Conservation (phyloP, 129 eudicot genomes). For the Sambucus nigra region DNA sequence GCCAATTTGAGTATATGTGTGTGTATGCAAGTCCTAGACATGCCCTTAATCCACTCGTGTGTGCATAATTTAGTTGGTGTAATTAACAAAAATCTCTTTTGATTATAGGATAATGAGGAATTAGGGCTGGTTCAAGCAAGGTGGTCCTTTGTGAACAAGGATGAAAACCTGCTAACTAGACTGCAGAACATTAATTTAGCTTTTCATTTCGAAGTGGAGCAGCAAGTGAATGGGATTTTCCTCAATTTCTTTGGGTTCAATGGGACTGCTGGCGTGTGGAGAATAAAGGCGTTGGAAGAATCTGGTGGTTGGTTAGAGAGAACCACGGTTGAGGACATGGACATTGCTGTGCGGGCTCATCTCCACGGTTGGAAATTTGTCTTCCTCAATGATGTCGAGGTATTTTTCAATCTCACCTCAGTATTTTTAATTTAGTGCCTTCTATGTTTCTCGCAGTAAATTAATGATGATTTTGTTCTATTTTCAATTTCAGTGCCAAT, state of each 20-base stretch:
- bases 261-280: constrained; percentile 98
- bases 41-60: neutral
- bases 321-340: constrained; percentile 97
- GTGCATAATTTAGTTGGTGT: neutral
- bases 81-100: neutral
- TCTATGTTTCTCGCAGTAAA: neutral
- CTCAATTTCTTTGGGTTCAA: constrained; percentile 82
- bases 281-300: constrained; percentile 86
- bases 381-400: constrained; percentile 92
- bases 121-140: constrained; percentile 87
- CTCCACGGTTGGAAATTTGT: constrained; percentile 93
- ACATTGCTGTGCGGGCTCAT: constrained; percentile 95
- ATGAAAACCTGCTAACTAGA: constrained; percentile 77
- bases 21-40: neutral
- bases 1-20: too few relatives aligned
- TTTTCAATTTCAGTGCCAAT: constrained; percentile 57
- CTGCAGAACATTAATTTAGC: constrained; percentile 80
- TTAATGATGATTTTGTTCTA: neutral
- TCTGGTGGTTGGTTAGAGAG: constrained; percentile 98
- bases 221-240: constrained; percentile 85
- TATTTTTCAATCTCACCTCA: constrained; percentile 11
- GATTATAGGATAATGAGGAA: constrained; percentile 69
- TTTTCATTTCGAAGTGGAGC: constrained; percentile 94
- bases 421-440: neutral
- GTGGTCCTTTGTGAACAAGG: constrained; percentile 94